Evolutionary conservation across 495 filamentous ascomycete species (phyloP).

Genomic region (Penicillium coffeae): DNA sequence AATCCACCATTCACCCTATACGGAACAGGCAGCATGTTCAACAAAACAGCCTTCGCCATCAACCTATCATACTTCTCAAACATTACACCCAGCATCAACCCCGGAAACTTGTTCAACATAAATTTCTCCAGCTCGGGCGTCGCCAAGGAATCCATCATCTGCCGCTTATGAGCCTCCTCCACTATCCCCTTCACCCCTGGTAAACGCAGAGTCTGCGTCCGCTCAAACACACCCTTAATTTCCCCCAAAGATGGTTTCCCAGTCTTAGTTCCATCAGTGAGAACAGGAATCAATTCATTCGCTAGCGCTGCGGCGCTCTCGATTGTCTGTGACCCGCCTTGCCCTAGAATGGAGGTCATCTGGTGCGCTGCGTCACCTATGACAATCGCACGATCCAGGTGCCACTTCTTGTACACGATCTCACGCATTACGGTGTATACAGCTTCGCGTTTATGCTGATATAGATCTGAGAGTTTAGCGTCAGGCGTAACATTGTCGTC

Average conservation of each 20-base stretch:
- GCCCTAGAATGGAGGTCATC: constrained; percentile 23
- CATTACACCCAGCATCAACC: neutral
- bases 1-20: no score
- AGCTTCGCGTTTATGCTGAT: neutral
- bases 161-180: constrained; percentile 1
- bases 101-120: constrained; percentile 6
- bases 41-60: neutral
- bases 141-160: constrained; percentile 8
- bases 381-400: constrained; percentile 6
- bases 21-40: neutral
- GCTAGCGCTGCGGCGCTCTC: constrained; percentile 25
- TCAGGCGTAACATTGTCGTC: neutral
- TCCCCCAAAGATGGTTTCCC: neutral
- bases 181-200: constrained; percentile 1
- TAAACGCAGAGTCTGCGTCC: constrained; percentile 1
- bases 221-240: constrained; percentile 6
- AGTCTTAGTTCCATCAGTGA: neutral
- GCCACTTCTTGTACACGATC: constrained; percentile 8
- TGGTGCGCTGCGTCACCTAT: constrained; percentile 16
- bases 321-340: constrained; percentile 34
- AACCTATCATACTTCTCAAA: neutral
- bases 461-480: neutral
- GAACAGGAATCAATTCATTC: constrained; percentile 2
- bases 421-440: constrained; percentile 7
- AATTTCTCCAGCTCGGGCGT: constrained; percentile 8